These are phyloP conservation scores for Spongospora subterranea DNA, from an alignment of 208 protist genomes.

Conservation along the genomic window DNA sequence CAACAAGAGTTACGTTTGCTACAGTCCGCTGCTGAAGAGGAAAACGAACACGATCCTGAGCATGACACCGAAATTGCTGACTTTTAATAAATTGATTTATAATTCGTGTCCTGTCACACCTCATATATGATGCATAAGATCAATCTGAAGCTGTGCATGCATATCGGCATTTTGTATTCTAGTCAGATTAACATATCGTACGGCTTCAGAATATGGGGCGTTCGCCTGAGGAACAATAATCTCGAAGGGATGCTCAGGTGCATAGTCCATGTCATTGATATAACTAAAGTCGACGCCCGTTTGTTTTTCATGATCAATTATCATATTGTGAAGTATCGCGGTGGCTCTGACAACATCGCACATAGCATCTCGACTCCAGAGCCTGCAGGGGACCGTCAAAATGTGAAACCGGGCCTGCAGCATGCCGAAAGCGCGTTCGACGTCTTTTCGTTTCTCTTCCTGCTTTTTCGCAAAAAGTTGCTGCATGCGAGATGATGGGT, in stretches of 20 bases:
- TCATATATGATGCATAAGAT: too few relatives aligned
- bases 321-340: conserved; percentile 2
- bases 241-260: background rate
- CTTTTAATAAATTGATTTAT: too few relatives aligned
- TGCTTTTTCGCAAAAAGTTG: conserved; percentile 2
- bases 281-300: background rate
- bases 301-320: background rate
- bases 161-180: background rate
- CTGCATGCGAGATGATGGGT: background rate
- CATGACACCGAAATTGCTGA: too few relatives aligned
- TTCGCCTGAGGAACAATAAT: background rate
- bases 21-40: too few relatives aligned
- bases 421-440: conserved; percentile 34
- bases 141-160: background rate
- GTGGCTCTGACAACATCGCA: background rate
- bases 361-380: conserved; percentile 12
- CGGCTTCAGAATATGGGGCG: background rate
- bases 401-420: conserved; percentile 36
- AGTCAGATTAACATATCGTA: background rate
- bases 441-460: conserved; percentile 33
- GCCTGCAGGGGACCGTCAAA: background rate
- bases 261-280: background rate
- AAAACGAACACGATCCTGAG: too few relatives aligned
- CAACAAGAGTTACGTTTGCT: too few relatives aligned
- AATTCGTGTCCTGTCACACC: too few relatives aligned